Evolutionary conservation across 2,329 filamentous ascomycete species (phyloP), one percentile per base, ranked within the genome.

Genomic region (Paraphaeosphaeria sporulosa): DNA sequence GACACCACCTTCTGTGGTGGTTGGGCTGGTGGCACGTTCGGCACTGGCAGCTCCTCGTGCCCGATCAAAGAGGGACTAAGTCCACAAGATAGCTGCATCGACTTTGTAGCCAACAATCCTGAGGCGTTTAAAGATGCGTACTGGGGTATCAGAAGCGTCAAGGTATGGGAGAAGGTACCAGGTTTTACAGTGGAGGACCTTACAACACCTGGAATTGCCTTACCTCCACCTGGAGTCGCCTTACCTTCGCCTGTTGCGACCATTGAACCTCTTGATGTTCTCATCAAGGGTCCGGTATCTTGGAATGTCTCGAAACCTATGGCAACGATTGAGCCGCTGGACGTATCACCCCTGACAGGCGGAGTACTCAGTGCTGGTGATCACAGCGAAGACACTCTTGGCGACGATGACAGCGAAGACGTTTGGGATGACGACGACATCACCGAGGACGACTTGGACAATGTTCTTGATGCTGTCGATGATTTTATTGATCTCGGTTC

Each of bases 1-100:
- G 87, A 94, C 78, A 94, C 88, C 1, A 90, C 90, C 8, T 91
- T 96, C 75, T 96, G 93, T 44, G 68, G 68, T 3, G 62, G 59
- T 4, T 70, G 60, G 60, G 82, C 59, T 3, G 66, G 66, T 19
- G 57, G 47, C 6, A 59, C 43, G 0, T 70, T 66, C 44, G 65
- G 63, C 4, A 54, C 36, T 30, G 61, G 58, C 6, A 23, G 36
- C 13, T 55, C 61, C 17, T 19, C 87, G 68, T 93, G 90, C 75
- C 78, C 83, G 6, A 32, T 55, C 23, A 49, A 44, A 6, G 53
- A 53, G 19, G 59, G 59, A 2, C 42, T 44, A 4, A 59, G 21
- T 30, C 32, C 64, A 1, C 59, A 64, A 17, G 74, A 78, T 42
- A 70, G 64, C 42, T 72, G 70, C 58, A 57, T 65, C 10, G 50